Conservation (phyloP, 257 asterid genomes). For the Striga asiatica region DNA sequence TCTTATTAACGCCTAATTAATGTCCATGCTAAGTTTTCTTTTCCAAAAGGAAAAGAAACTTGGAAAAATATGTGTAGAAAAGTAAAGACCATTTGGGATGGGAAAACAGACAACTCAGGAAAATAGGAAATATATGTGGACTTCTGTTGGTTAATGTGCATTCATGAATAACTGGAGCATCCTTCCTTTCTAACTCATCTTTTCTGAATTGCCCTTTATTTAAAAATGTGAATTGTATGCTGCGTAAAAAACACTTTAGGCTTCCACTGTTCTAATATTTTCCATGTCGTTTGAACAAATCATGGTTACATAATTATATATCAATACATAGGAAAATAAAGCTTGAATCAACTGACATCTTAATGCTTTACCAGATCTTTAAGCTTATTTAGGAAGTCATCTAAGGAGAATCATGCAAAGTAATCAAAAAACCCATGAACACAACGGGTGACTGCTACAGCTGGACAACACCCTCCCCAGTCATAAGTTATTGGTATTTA, state of each 20-base stretch:
- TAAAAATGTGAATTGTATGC: neutral
- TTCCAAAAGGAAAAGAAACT: neutral
- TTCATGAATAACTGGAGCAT: constrained; percentile 2
- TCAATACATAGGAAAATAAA: neutral
- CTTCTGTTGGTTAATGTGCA: neutral
- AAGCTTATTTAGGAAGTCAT: neutral
- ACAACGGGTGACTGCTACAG: neutral
- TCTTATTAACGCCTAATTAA: constrained; percentile 1
- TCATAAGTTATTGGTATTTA: neutral
- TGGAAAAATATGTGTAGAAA: neutral
- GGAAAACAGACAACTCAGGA: constrained; percentile 5
- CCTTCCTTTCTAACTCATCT: neutral
- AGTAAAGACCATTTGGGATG: neutral
- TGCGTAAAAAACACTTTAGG: neutral
- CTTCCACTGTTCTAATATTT: no score
- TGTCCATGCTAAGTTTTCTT: no score
- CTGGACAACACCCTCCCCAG: constrained; percentile 1
- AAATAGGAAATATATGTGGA: neutral
- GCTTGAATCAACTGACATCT: neutral
- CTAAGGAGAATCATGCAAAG: neutral
- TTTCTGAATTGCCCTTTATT: neutral
- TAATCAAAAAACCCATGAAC: constrained; percentile 3
- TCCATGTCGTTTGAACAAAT: neutral
- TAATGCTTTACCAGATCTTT: constrained; percentile 1
- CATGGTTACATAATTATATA: constrained; percentile 2